phyloP scores from a whole-genome alignment of 225 moss, liverwort and hornwort species.

The Physcomitrium patens region DNA sequence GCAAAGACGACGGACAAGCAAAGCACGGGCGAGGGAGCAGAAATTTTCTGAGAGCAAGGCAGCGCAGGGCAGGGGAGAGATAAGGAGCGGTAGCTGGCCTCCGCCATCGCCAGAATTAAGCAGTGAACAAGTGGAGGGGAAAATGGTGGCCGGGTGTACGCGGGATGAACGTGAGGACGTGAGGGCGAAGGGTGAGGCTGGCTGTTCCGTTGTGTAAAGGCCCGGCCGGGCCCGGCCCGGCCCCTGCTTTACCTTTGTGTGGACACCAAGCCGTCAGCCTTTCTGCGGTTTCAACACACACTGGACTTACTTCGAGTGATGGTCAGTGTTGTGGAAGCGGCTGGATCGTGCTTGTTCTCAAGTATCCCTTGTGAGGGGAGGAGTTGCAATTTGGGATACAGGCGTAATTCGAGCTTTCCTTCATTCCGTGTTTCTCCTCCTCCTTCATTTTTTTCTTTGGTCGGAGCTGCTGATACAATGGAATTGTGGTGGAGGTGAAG shows the following conservation, averaged over 20 bases:
- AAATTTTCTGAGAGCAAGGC: too few species aligned
- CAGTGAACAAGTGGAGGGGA: too few species aligned
- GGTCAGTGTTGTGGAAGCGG: background rate
- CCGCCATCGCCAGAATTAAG: too few species aligned
- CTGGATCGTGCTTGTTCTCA: background rate
- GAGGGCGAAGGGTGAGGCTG: slow-evolving; percentile 21
- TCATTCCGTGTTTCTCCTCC: background rate
- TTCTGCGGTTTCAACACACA: background rate
- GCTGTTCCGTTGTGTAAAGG: slow-evolving; percentile 20
- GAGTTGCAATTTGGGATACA: background rate
- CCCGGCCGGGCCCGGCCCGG: too few species aligned
- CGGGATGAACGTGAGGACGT: slow-evolving; percentile 21
- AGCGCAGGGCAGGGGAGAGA: too few species aligned
- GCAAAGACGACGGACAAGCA: too few species aligned
- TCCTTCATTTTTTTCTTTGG: too few species aligned
- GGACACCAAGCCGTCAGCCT: slow-evolving; percentile 33
- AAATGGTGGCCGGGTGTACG: background rate
- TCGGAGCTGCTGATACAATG: background rate
- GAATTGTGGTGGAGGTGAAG: background rate
- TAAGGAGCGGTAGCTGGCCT: too few species aligned
- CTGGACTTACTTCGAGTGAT: background rate
- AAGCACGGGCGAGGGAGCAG: too few species aligned
- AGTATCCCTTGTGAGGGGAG: background rate
- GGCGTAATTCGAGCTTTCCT: background rate
- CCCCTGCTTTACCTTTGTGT: slow-evolving; percentile 33